A percentile compares a stretch with the other conserved stretches of the same genome.
Conservation (phyloP, 352 stramenopile genomes). For the Globisporangium carolinianum region DNA sequence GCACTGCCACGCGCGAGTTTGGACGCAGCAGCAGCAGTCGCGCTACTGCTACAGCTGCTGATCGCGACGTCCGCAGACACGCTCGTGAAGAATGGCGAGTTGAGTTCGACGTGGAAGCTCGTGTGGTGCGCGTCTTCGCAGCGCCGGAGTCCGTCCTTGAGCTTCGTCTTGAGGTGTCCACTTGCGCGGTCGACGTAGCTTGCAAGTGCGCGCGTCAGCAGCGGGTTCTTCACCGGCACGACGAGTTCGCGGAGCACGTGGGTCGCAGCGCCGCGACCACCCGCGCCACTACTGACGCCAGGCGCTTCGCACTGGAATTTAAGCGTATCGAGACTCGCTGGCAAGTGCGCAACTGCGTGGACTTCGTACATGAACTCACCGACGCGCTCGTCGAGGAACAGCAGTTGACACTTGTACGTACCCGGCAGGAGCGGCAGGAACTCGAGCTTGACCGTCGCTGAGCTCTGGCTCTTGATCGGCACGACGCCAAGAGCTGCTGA, state of each 20-base stretch:
- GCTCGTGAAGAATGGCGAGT: slow-evolving; percentile 83
- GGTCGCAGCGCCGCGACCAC: slow-evolving; percentile 8
- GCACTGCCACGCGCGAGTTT: slow-evolving; percentile 2
- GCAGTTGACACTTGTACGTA: slow-evolving; percentile 84
- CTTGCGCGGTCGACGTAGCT: slow-evolving; percentile 62
- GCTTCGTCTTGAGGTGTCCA: slow-evolving; percentile 57
- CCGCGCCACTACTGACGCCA: slow-evolving; percentile 3
- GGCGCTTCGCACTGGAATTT: slow-evolving; percentile 71
- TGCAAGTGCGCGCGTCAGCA: slow-evolving; percentile 64
- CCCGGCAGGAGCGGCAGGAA: slow-evolving; percentile 87
- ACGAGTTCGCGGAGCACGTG: slow-evolving; percentile 74
- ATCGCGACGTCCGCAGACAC: slow-evolving; percentile 47
- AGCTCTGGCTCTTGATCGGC: slow-evolving; percentile 43
- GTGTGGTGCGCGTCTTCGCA: slow-evolving; percentile 70
- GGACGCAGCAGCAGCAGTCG: slow-evolving; percentile 3
- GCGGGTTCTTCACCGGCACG: slow-evolving; percentile 73
- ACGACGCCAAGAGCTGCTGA: slow-evolving; percentile 18
- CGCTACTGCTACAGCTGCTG: slow-evolving; percentile 5
- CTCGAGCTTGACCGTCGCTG: slow-evolving; percentile 73
- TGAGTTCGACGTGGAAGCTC: slow-evolving; percentile 69
- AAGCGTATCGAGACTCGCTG: slow-evolving; percentile 63
- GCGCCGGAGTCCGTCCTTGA: slow-evolving; percentile 71
- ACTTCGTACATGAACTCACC: slow-evolving; percentile 94
- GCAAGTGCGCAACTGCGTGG: slow-evolving; percentile 71
- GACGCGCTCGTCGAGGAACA: slow-evolving; percentile 89